Evolutionary conservation across 441 rosid species (phyloP).

Genomic region (Melastoma candidum): DNA sequence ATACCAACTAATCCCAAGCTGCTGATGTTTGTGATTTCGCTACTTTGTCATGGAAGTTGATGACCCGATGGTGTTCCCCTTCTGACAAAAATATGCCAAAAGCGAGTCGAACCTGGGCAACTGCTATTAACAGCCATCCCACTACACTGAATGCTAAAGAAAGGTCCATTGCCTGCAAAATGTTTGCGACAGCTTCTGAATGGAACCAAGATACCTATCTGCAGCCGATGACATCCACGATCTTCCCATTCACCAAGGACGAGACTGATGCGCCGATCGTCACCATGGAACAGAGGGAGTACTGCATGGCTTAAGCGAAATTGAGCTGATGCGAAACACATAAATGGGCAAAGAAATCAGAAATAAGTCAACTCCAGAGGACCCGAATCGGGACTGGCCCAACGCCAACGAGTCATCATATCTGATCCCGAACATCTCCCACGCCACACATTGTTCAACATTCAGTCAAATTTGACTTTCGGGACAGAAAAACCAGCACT

Average conservation of each 20-base stretch:
- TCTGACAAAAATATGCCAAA: neutral
- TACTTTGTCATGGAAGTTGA: no score
- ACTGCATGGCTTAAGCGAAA: constrained; percentile 1
- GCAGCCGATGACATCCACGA: constrained; percentile 4
- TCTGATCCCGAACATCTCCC: neutral
- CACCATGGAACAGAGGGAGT: constrained; percentile 11
- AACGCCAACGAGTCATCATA: neutral
- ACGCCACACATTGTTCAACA: neutral
- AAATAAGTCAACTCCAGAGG: neutral
- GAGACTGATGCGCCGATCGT: constrained; percentile 6
- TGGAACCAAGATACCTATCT: neutral
- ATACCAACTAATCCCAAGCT: no score
- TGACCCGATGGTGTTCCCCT: no score
- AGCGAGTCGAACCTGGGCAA: constrained; percentile 1
- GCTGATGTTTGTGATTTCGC: no score
- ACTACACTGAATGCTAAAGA: constrained; percentile 1
- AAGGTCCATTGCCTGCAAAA: constrained; percentile 10
- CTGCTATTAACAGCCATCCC: constrained; percentile 10
- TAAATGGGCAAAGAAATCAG: neutral
- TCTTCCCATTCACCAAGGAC: constrained; percentile 3
- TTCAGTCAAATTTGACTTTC: neutral
- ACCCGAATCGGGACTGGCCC: constrained; percentile 5
- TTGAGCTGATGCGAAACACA: neutral
- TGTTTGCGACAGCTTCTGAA: no score
- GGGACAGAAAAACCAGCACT: constrained; percentile 2